Conservation (phyloP, 345 rosid species). For the Lepidium aucheri region DNA sequence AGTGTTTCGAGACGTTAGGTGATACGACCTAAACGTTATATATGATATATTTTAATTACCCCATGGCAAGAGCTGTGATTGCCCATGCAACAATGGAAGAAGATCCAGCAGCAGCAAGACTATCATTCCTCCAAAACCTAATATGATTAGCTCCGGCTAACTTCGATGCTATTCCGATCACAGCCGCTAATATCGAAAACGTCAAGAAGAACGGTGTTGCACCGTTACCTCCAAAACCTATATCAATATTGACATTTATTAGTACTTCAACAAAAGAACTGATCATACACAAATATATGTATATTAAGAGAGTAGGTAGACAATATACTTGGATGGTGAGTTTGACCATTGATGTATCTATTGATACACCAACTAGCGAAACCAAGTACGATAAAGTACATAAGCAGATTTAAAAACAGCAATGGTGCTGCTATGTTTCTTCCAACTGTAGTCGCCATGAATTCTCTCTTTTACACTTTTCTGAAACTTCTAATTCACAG, state of each 20-base stretch:
- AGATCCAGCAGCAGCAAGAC: conserved; percentile 73
- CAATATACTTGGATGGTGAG: conserved; percentile 60
- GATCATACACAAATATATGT: background rate
- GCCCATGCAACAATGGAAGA: conserved; percentile 71
- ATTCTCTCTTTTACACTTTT: background rate
- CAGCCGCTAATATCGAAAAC: conserved; percentile 52
- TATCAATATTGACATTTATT: background rate
- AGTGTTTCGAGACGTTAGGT: too few relatives aligned
- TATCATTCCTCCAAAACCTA: conserved; percentile 73
- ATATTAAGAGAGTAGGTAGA: background rate
- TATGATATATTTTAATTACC: too few relatives aligned
- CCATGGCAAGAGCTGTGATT: conserved; percentile 68
- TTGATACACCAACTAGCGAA: conserved; percentile 88
- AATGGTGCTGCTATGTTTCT: conserved; percentile 83
- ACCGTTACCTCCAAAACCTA: conserved; percentile 88
- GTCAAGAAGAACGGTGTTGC: conserved; percentile 73
- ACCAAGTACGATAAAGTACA: conserved; percentile 69
- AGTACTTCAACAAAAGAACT: background rate
- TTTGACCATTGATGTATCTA: conserved; percentile 63
- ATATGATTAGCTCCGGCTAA: conserved; percentile 64
- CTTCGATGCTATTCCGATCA: conserved; percentile 65
- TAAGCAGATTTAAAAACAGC: conserved; percentile 76
- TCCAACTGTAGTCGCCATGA: conserved; percentile 63
- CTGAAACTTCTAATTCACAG: background rate
- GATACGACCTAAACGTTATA: too few relatives aligned